Conservation (phyloP, 768 basidiomycete genomes). For the Podaxis sp. region DNA sequence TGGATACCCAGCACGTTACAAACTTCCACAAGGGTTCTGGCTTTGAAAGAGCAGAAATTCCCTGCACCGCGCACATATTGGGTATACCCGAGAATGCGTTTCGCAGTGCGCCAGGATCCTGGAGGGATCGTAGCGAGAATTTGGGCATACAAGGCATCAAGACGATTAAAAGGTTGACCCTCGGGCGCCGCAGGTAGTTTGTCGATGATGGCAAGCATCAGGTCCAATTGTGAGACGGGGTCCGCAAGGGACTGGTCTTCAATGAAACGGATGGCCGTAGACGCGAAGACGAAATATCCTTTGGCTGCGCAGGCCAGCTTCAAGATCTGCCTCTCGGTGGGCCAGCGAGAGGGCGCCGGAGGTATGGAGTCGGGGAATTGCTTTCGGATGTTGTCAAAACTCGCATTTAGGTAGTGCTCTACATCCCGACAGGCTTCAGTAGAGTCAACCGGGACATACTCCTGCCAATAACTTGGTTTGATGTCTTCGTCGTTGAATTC, state of each 20-base stretch:
- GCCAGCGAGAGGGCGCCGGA: neutral
- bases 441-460: neutral
- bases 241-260: neutral
- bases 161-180: neutral
- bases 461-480: neutral
- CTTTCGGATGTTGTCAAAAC: neutral
- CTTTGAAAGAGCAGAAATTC: too few species aligned
- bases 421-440: neutral
- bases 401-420: neutral
- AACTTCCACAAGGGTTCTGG: neutral
- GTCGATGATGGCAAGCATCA: neutral
- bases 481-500: neutral
- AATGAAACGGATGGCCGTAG: neutral
- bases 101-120: too few species aligned
- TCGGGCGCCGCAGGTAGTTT: too few species aligned
- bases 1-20: neutral
- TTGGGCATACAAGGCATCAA: neutral
- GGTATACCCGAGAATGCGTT: neutral
- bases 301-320: neutral
- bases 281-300: neutral
- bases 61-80: too few species aligned
- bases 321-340: neutral
- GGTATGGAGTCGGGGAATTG: neutral
- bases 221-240: neutral
- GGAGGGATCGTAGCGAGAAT: neutral